These are phyloP conservation scores for Blastobotrys malaysiensis DNA, from an alignment of 1,139 yeast genomes.

Conservation along the genomic window DNA sequence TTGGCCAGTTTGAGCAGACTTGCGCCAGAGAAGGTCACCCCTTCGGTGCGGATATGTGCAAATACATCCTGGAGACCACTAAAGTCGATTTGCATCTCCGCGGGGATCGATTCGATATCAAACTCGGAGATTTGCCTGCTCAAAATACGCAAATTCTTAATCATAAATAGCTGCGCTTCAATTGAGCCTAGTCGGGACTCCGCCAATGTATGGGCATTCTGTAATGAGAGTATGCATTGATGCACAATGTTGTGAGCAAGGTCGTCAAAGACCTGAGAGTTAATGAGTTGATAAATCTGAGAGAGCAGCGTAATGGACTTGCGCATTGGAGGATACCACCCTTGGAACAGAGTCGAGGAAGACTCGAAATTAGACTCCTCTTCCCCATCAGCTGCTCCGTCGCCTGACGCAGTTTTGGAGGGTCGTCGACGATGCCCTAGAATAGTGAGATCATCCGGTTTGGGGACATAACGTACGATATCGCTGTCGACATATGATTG, in stretches of 20 bases:
- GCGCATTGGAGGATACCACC: constrained; percentile 69
- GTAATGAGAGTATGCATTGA: constrained; percentile 59
- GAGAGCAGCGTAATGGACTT: constrained; percentile 67
- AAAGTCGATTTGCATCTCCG: constrained; percentile 74
- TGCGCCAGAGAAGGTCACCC: constrained; percentile 27
- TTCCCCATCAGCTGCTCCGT: not conserved
- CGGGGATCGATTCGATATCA: constrained; percentile 70
- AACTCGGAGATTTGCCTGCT: constrained; percentile 68
- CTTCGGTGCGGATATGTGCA: constrained; percentile 37
- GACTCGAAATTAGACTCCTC: constrained; percentile 18
- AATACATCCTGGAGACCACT: constrained; percentile 58
- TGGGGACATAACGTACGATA: constrained; percentile 61
- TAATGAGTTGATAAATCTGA: constrained; percentile 73
- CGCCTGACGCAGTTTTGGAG: constrained; percentile 4
- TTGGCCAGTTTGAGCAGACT: constrained; percentile 56
- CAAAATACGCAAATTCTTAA: constrained; percentile 66
- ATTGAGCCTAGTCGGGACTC: constrained; percentile 40
- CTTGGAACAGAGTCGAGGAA: constrained; percentile 40
- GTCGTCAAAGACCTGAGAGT: constrained; percentile 74
- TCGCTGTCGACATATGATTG: constrained; percentile 67
- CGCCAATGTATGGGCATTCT: constrained; percentile 45
- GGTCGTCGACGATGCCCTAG: constrained; percentile 44
- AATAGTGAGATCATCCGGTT: constrained; percentile 54
- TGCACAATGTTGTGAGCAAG: constrained; percentile 84
- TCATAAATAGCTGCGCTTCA: constrained; percentile 61